These are phyloP conservation scores for Colletotrichum shisoi DNA, from an alignment of 2,329 filamentous ascomycete species.

Conservation along the genomic window DNA sequence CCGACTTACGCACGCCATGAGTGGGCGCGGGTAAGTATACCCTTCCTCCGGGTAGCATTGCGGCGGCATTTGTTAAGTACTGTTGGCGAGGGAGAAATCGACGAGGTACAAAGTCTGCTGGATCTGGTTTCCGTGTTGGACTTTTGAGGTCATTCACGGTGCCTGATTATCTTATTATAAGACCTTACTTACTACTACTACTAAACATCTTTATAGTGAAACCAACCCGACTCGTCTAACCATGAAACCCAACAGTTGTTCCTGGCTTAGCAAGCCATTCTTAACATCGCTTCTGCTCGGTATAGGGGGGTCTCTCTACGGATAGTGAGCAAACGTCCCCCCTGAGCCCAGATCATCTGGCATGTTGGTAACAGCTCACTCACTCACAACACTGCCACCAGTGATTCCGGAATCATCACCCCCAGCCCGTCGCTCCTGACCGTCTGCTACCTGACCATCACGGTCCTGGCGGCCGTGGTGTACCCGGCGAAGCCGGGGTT, in stretches of 20 bases:
- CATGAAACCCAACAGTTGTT: slow-evolving; percentile 29
- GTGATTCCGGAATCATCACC: slow-evolving; percentile 54
- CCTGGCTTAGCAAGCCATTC: slow-evolving; percentile 51
- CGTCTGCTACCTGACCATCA: slow-evolving; percentile 52
- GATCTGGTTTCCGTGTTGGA: not conserved
- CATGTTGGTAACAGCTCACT: not conserved
- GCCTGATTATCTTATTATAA: too few species aligned
- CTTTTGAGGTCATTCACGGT: not conserved
- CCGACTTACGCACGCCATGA: slow-evolving; percentile 15
- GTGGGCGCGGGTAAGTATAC: slow-evolving; percentile 24
- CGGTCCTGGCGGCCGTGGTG: slow-evolving; percentile 48
- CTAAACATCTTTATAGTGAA: not conserved
- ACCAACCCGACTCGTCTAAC: not conserved
- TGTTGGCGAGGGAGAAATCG: not conserved
- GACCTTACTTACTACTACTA: not conserved
- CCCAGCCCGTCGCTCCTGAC: slow-evolving; percentile 50
- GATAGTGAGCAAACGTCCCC: slow-evolving; percentile 45
- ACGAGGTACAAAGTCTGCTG: slow-evolving; percentile 2
- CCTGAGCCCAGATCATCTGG: not conserved
- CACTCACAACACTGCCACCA: slow-evolving; percentile 36
- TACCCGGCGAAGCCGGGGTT: slow-evolving; percentile 49
- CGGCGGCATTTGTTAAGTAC: not conserved
- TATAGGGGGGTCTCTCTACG: slow-evolving; percentile 53
- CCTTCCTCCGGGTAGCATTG: not conserved
- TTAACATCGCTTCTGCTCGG: slow-evolving; percentile 52